phyloP scores from a whole-genome alignment of 2,329 filamentous ascomycete species.

The Diplodia intermedia region DNA sequence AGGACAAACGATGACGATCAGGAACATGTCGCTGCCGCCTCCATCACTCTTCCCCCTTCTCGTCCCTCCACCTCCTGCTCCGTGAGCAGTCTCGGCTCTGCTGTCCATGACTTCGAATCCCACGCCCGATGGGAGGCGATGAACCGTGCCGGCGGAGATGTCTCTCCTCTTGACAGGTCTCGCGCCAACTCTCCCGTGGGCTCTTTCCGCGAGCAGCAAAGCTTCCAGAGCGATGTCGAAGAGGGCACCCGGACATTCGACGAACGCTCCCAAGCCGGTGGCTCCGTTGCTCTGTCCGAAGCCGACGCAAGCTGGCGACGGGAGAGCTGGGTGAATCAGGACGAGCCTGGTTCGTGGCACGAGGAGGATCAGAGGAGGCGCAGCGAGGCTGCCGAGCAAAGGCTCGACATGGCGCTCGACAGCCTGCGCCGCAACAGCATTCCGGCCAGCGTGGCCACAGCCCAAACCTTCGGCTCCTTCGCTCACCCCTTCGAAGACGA shows the following conservation, averaged over 20 bases:
- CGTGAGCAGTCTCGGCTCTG: slow-evolving; percentile 19
- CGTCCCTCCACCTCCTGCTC: slow-evolving; percentile 16
- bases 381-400: slow-evolving; percentile 16
- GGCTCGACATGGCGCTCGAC: slow-evolving; percentile 20
- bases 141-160: slow-evolving; percentile 11
- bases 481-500: slow-evolving; percentile 7
- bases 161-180: slow-evolving; percentile 17
- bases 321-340: neutral
- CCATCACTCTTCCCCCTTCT: slow-evolving; percentile 12
- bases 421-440: slow-evolving; percentile 14
- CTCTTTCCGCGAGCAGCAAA: slow-evolving; percentile 9
- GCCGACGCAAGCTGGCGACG: slow-evolving; percentile 21
- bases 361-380: slow-evolving; percentile 15
- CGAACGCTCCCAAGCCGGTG: neutral
- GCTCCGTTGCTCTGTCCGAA: slow-evolving; percentile 14
- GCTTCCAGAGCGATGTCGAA: neutral
- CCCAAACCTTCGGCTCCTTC: slow-evolving; percentile 24
- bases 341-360: slow-evolving; percentile 12
- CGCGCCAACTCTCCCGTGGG: slow-evolving; percentile 4
- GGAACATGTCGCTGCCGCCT: slow-evolving; percentile 1
- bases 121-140: slow-evolving; percentile 18
- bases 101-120: slow-evolving; percentile 2
- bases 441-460: slow-evolving; percentile 12
- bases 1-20: neutral
- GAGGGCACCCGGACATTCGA: neutral